phyloP scores from a whole-genome alignment of 2,329 filamentous ascomycete species.

The Exophiala dermatitidis region DNA sequence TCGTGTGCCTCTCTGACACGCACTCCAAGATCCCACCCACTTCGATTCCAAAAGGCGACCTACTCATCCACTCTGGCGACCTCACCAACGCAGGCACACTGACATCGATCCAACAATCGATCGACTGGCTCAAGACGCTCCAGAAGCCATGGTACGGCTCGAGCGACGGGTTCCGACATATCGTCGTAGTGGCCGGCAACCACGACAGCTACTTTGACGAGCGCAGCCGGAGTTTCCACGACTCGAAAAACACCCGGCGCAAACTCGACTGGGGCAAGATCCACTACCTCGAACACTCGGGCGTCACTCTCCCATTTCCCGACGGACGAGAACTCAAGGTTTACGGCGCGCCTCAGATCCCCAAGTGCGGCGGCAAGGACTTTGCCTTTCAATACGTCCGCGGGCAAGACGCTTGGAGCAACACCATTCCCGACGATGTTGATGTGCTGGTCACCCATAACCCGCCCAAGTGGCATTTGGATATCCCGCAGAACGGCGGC shows the following conservation, averaged over 20 bases:
- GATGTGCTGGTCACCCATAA: conserved; percentile 78
- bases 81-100: conserved; percentile 66
- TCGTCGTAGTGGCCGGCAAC: conserved; percentile 78
- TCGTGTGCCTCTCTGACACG: conserved; percentile 88
- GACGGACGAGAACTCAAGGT: conserved; percentile 57
- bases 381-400: conserved; percentile 72
- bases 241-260: conserved; percentile 44
- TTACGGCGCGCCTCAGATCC: conserved; percentile 77
- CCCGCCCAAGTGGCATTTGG: conserved; percentile 66
- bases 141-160: conserved; percentile 26
- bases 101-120: conserved; percentile 67
- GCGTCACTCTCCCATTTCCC: conserved; percentile 56
- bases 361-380: conserved; percentile 61
- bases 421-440: conserved; percentile 61
- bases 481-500: conserved; percentile 44
- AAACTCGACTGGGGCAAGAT: conserved; percentile 60
- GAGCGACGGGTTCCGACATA: conserved; percentile 59
- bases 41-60: conserved; percentile 59
- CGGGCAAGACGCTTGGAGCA: conserved; percentile 61
- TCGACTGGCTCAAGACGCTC: conserved; percentile 71
- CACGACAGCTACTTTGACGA: conserved; percentile 82
- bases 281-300: conserved; percentile 66
- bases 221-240: conserved; percentile 50
- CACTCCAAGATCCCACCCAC: conserved; percentile 54
- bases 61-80: conserved; percentile 87